phyloP scores from a whole-genome alignment of 179 eudicot genomes.

The Corrigiola litoralis region DNA sequence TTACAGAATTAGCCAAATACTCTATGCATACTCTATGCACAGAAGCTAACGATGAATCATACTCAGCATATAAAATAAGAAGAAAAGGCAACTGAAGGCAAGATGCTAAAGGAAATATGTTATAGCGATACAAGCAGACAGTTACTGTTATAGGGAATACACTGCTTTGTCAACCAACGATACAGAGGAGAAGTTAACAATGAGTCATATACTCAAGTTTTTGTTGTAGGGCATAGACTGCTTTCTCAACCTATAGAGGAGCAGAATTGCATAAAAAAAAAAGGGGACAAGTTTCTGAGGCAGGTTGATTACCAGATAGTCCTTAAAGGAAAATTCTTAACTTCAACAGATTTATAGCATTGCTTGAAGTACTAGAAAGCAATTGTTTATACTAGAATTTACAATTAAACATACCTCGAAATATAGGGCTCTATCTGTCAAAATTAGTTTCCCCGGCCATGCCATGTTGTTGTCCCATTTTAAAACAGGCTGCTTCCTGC shows the following conservation, averaged over 20 bases:
- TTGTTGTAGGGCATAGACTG: background rate
- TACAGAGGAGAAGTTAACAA: background rate
- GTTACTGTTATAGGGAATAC: no score
- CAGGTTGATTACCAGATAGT: background rate
- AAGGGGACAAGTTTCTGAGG: background rate
- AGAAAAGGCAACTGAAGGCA: no score
- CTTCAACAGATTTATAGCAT: background rate
- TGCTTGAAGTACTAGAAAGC: background rate
- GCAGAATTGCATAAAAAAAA: background rate
- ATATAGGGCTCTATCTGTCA: constrained; percentile 86
- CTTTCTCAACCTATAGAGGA: background rate
- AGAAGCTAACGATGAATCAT: no score
- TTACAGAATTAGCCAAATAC: no score
- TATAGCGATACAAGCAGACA: no score
- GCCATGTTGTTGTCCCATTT: constrained; percentile 91
- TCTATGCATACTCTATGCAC: no score
- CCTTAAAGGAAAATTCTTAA: background rate
- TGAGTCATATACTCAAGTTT: background rate
- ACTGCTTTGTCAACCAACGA: background rate
- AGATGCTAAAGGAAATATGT: no score
- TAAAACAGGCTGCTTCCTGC: constrained; percentile 77
- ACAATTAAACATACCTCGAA: constrained; percentile 63
- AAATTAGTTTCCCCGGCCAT: constrained; percentile 86
- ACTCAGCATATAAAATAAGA: no score
- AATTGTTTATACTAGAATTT: background rate